A percentile compares a stretch with the other conserved stretches of the same genome.
These are phyloP conservation scores for Prillingera fragicola DNA, from an alignment of 1,284 basidiomycete genomes.

Conservation along the genomic window DNA sequence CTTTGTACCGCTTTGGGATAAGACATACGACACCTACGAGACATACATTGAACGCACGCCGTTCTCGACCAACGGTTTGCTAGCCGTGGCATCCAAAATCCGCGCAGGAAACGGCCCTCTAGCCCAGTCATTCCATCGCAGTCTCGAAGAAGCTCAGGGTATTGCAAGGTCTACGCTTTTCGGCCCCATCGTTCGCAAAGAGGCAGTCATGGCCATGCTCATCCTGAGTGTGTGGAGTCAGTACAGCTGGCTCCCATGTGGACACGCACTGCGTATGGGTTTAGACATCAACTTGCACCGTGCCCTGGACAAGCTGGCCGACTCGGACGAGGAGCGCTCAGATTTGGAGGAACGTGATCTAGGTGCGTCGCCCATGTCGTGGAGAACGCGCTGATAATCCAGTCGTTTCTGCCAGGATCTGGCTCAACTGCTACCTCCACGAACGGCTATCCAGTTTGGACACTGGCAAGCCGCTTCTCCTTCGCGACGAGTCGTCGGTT, in stretches of 20 bases:
- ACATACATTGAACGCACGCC: conserved; percentile 80
- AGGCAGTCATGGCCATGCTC: conserved; percentile 91
- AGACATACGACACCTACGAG: conserved; percentile 83
- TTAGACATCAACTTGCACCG: conserved; percentile 85
- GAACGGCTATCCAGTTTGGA: conserved; percentile 68
- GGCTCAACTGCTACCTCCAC: conserved; percentile 73
- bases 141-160: conserved; percentile 86
- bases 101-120: conserved; percentile 80
- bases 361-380: conserved; percentile 51
- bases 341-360: conserved; percentile 82
- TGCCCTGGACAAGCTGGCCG: conserved; percentile 82
- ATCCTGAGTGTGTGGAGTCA: conserved; percentile 88
- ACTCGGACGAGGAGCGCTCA: conserved; percentile 55
- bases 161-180: conserved; percentile 88
- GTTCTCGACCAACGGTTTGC: conserved; percentile 66
- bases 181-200: conserved; percentile 83
- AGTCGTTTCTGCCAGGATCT: conserved; percentile 87
- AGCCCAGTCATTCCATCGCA: conserved; percentile 77
- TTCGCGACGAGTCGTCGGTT: conserved; percentile 81
- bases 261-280: conserved; percentile 87
- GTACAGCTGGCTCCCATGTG: conserved; percentile 82
- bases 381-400: conserved; percentile 16
- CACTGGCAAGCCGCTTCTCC: conserved; percentile 79
- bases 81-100: conserved; percentile 85
- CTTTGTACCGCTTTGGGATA: conserved; percentile 89